Conservation (phyloP, 2,329 filamentous ascomycete genomes). For the Botrytis hyacinthi region DNA sequence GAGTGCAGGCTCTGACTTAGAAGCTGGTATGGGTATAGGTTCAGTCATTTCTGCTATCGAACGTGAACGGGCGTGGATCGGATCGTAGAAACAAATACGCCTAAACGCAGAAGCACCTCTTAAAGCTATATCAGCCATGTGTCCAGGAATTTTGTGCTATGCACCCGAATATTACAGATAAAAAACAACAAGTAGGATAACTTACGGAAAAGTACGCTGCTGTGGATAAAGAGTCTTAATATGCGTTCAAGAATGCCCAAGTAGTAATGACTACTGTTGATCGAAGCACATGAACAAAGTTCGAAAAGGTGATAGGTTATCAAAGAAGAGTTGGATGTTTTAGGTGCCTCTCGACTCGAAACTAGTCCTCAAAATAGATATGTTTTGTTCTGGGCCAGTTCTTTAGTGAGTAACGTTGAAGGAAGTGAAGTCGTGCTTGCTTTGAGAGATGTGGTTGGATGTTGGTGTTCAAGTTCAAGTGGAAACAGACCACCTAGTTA, state of each 20-base stretch:
- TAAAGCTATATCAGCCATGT: slow-evolving; percentile 45
- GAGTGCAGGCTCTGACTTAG: slow-evolving; percentile 28
- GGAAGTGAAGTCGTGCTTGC: slow-evolving; percentile 19
- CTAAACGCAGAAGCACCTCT: slow-evolving; percentile 44
- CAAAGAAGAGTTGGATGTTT: slow-evolving; percentile 20
- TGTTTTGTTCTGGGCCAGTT: slow-evolving; percentile 20
- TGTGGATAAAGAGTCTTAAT: neutral
- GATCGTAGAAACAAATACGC: slow-evolving; percentile 44
- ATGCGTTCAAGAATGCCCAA: neutral
- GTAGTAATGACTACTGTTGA: neutral
- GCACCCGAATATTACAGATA: slow-evolving; percentile 1
- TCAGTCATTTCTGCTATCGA: slow-evolving; percentile 48
- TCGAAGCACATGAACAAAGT: slow-evolving; percentile 23
- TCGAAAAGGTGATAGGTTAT: neutral
- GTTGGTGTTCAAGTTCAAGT: neutral
- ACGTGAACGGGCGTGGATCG: slow-evolving; percentile 40
- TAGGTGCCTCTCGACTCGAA: slow-evolving; percentile 11
- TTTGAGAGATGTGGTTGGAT: slow-evolving; percentile 22
- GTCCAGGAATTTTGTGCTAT: slow-evolving; percentile 24
- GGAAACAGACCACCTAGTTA: neutral
- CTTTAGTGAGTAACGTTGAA: slow-evolving; percentile 10
- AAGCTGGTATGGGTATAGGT: slow-evolving; percentile 40
- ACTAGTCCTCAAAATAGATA: slow-evolving; percentile 15
- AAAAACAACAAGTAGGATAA: neutral
- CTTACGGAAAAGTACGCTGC: neutral